Conservation (phyloP, 306 rosid species). For the Boehmeria nivea region DNA sequence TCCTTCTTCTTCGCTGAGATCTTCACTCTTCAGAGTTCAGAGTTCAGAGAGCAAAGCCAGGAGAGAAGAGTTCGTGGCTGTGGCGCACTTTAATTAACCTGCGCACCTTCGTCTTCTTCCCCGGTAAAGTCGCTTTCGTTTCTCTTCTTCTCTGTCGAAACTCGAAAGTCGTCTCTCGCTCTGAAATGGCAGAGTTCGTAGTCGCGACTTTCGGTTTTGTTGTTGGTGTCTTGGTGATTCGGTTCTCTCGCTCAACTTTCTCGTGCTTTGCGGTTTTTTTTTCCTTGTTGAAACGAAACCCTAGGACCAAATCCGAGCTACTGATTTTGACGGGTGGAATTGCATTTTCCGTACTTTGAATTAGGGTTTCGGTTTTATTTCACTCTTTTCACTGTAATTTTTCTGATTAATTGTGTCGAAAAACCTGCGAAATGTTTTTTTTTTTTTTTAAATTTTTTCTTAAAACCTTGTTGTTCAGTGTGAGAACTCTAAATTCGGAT, state of each 20-base stretch:
- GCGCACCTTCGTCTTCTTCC: neutral
- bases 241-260: neutral
- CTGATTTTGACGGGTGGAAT: neutral
- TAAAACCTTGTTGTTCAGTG: no score
- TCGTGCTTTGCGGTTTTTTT: neutral
- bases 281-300: neutral
- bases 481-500: neutral
- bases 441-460: no score
- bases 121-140: neutral
- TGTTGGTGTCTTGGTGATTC: no score
- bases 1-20: no score
- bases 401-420: neutral
- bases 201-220: neutral
- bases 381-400: neutral
- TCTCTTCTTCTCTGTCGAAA: neutral
- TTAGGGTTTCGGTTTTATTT: slow-evolving; percentile 4
- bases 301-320: neutral
- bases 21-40: neutral
- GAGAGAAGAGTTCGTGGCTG: neutral
- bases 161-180: neutral
- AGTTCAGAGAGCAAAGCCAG: no score
- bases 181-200: neutral
- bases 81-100: neutral
- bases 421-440: neutral
- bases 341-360: neutral